Evolutionary conservation across 495 filamentous ascomycete species (phyloP).

Genomic region (Pyrenopolyporus hunteri): DNA sequence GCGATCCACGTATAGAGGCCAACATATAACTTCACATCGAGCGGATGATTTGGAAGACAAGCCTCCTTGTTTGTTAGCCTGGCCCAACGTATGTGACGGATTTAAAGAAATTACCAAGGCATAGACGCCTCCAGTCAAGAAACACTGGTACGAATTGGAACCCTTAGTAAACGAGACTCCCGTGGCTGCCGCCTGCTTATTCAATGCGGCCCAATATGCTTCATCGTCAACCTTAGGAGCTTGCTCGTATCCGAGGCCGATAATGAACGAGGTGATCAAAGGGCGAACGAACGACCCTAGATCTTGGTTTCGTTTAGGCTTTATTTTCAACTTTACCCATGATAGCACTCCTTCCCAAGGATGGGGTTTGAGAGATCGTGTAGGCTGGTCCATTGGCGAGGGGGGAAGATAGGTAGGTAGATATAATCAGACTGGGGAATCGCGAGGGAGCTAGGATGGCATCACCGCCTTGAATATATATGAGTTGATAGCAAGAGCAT

Average conservation of each 20-base stretch:
- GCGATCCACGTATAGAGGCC: slow-evolving; percentile 31
- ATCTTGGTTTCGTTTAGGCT: no score
- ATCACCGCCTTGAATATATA: no score
- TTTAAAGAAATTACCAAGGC: slow-evolving; percentile 1
- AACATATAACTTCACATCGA: slow-evolving; percentile 23
- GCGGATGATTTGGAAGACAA: slow-evolving; percentile 22
- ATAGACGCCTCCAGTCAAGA: slow-evolving; percentile 19
- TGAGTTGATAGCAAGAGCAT: no score
- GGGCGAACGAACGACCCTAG: no score
- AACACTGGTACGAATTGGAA: slow-evolving; percentile 16
- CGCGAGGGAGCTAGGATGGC: no score
- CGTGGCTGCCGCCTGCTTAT: slow-evolving; percentile 12
- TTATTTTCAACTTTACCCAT: no score
- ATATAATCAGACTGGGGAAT: no score
- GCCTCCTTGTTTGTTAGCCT: slow-evolving; percentile 4
- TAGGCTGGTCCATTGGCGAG: no score
- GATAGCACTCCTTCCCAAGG: no score
- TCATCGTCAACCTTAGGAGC: background rate
- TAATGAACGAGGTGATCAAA: slow-evolving; percentile 6
- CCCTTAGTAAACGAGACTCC: slow-evolving; percentile 24
- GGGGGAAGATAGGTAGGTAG: no score
- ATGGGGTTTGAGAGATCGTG: no score
- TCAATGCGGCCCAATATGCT: slow-evolving; percentile 6
- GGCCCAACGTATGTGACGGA: background rate
- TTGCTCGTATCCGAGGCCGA: background rate